phyloP scores from a whole-genome alignment of 306 rosid genomes.

The Benincasa hispida region DNA sequence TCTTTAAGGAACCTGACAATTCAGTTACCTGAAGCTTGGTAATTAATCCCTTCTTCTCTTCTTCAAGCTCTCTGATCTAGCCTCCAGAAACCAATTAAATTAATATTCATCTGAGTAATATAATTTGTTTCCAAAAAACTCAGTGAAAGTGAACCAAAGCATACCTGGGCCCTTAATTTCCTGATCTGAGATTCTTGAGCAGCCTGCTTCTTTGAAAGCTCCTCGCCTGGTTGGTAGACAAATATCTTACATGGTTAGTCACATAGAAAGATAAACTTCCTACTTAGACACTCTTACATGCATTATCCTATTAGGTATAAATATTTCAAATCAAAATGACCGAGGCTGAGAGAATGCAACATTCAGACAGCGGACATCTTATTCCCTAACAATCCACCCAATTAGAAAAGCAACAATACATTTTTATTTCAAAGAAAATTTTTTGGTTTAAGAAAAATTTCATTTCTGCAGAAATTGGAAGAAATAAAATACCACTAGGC shows the following conservation, averaged over 20 bases:
- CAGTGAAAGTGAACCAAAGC: conserved; percentile 14
- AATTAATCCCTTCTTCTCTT: conserved; percentile 91
- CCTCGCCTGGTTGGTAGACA: conserved; percentile 65
- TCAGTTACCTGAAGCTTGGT: conserved; percentile 87
- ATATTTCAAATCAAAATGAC: background rate
- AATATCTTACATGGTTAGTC: background rate
- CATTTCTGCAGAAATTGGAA: background rate
- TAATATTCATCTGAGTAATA: conserved; percentile 4
- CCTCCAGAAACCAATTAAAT: conserved; percentile 33
- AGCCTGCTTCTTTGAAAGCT: conserved; percentile 98
- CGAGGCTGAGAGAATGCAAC: background rate
- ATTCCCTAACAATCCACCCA: background rate
- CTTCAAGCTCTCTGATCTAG: conserved; percentile 98
- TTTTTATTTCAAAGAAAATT: background rate
- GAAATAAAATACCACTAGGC: background rate
- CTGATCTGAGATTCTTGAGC: conserved; percentile 85
- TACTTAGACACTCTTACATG: background rate
- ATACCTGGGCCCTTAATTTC: conserved; percentile 90
- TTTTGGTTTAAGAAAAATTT: background rate
- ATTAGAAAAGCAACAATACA: background rate
- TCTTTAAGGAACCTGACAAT: conserved; percentile 1
- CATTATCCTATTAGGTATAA: background rate
- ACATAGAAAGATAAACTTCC: background rate
- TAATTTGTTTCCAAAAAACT: background rate
- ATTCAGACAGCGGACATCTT: background rate